Evolutionary conservation across 495 filamentous ascomycete species (phyloP).

Genomic region (Aspergillus bridgeri): DNA sequence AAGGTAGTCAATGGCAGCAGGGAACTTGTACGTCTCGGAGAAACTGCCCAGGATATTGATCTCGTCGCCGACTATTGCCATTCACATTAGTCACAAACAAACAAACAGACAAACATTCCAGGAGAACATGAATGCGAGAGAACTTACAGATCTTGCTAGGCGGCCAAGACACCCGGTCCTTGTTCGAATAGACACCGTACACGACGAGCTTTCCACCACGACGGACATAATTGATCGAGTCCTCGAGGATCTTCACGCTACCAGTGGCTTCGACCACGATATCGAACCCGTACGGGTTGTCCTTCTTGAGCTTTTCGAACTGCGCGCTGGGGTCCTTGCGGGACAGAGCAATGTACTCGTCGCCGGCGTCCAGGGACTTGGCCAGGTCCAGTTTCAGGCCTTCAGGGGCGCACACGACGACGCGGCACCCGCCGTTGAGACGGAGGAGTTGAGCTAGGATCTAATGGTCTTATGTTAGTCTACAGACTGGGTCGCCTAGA

Average conservation of each 20-base stretch:
- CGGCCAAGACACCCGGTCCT: conserved; percentile 59
- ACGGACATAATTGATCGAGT: conserved; percentile 64
- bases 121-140: background rate
- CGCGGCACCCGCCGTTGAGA: conserved; percentile 61
- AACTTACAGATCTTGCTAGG: conserved; percentile 61
- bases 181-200: conserved; percentile 62
- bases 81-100: background rate
- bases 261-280: conserved; percentile 65
- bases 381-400: conserved; percentile 70
- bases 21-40: conserved; percentile 71
- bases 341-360: conserved; percentile 61
- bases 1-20: conserved; percentile 66
- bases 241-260: conserved; percentile 62
- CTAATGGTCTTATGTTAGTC: conserved; percentile 8
- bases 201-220: conserved; percentile 67
- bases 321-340: conserved; percentile 52
- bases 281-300: conserved; percentile 70
- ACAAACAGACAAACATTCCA: background rate
- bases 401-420: conserved; percentile 62
- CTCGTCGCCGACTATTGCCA: conserved; percentile 46
- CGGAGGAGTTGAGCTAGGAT: conserved; percentile 59
- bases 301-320: conserved; percentile 58
- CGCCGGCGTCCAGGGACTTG: conserved; percentile 62
- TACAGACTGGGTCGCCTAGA: background rate
- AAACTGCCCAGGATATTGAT: conserved; percentile 70